phyloP scores from a whole-genome alignment of 192 early-diverging fungal genomes.

The Coemansia sp. region DNA sequence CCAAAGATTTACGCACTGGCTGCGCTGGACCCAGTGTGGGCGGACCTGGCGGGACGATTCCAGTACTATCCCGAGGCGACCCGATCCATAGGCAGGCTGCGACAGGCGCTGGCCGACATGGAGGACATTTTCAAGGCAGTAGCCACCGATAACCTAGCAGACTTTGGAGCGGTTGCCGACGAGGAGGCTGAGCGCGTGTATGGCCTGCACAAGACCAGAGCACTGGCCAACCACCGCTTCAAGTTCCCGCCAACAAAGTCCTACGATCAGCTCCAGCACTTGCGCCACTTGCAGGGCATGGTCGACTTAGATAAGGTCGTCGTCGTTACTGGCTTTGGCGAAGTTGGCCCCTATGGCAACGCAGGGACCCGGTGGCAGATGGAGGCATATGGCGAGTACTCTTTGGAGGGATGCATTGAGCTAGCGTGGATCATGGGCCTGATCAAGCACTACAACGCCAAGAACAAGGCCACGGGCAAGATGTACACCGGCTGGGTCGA shows the following conservation, averaged over 20 bases:
- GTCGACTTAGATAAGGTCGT: slow-evolving; percentile 90
- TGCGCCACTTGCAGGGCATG: slow-evolving; percentile 67
- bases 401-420: slow-evolving; percentile 78
- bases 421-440: slow-evolving; percentile 98
- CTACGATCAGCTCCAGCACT: slow-evolving; percentile 67
- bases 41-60: slow-evolving; percentile 93
- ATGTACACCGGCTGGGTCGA: slow-evolving; percentile 83
- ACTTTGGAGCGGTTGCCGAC: slow-evolving; percentile 78
- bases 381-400: slow-evolving; percentile 78
- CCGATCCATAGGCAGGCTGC: slow-evolving; percentile 7
- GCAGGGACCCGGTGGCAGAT: slow-evolving; percentile 97
- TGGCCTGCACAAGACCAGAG: slow-evolving; percentile 86
- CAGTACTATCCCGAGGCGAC: slow-evolving; percentile 68
- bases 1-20: slow-evolving; percentile 73
- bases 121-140: slow-evolving; percentile 88
- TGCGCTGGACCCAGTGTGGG: slow-evolving; percentile 85
- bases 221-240: slow-evolving; percentile 92
- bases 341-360: slow-evolving; percentile 92
- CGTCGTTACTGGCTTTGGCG: slow-evolving; percentile 92
- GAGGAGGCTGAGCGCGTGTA: slow-evolving; percentile 64
- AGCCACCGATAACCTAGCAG: slow-evolving; percentile 73
- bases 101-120: slow-evolving; percentile 72
- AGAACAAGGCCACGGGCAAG: slow-evolving; percentile 53
- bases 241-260: slow-evolving; percentile 73
- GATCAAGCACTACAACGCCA: slow-evolving; percentile 80